Base-by-base conservation (phyloP, 495 filamentous ascomycete genomes). In the Aspergillus diversus region DNA sequence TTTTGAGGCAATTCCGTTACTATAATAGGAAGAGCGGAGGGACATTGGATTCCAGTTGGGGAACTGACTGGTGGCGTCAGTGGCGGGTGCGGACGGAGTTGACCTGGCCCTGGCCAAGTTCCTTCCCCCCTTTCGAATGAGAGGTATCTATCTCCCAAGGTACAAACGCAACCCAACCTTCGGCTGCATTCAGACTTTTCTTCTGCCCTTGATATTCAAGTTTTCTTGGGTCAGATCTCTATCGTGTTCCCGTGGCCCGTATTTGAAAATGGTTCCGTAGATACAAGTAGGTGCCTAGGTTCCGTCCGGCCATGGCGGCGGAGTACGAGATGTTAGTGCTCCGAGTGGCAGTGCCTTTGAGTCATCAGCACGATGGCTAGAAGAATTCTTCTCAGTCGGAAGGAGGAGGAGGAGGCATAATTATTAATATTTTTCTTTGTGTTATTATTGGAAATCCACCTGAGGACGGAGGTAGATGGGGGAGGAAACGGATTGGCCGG, bases 21-120 rank as follows among this genome's bases (percentile, higher is more conserved):
- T 31, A 27, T 34, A 48, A 34, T 35, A 47, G 31, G 48, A 37
- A 60, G 47, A 61, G 50, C 27, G 34, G 48, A 60, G 8, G 21
- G 51, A 39, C 4, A 21, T 48, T 13, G 17, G 35, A 33, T 13
- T 35, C 51, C 39, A 49, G 35, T 55, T 48, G 65, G 64, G 54
- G 33, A 53, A 33, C 55, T 52, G 59, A 59, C 64, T 63, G 69
- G 70, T 72, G 70, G 70, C 70, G 70, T 72, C 63, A 68, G 67
- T 68, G 67, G 70, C 67, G 67, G 66, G 63, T 60, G 43, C 50
- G 66, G 59, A 66, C 67, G 65, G 64, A 70, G 55, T 60, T 57
- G 48, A 21, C 33, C 51, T 60, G 50, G 21, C 47, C 47, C 47
- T 27, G 47, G 47, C 16, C 21, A 11, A 17, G 16, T 17, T 31